A percentile compares a stretch with the other conserved stretches of the same genome.
These are phyloP conservation scores for Fistulina hepatica DNA, from an alignment of 1,284 basidiomycete species.

Conservation along the genomic window DNA sequence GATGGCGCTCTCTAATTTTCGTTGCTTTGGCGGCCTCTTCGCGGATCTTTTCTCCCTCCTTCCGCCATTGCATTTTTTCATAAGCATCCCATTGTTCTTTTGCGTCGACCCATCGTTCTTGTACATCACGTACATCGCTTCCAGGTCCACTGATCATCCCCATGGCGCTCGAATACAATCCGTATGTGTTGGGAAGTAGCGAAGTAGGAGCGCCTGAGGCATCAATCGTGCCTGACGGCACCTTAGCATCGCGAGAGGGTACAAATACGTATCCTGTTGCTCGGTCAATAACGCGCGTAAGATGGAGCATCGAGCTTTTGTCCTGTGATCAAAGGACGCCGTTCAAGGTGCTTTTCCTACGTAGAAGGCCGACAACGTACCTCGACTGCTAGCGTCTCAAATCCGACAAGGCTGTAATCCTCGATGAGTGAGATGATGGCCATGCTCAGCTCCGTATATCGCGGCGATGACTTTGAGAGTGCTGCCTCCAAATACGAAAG, in stretches of 20 bases:
- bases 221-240: constrained; percentile 42
- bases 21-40: constrained; percentile 19
- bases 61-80: constrained; percentile 61
- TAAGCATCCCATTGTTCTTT: constrained; percentile 68
- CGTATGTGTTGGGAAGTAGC: constrained; percentile 52
- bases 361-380: constrained; percentile 28
- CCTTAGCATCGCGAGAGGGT: constrained; percentile 40
- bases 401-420: constrained; percentile 90
- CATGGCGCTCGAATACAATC: constrained; percentile 56
- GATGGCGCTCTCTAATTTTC: constrained; percentile 16
- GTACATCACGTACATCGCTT: constrained; percentile 66
- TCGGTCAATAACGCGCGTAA: constrained; percentile 75
- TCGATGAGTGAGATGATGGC: constrained; percentile 88
- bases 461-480: constrained; percentile 54
- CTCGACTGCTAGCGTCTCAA: constrained; percentile 95
- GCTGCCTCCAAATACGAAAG: constrained; percentile 79
- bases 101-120: constrained; percentile 82
- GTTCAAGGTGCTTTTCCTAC: neutral
- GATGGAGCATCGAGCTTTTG: constrained; percentile 84
- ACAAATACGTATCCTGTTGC: constrained; percentile 84
- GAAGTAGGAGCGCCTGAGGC: constrained; percentile 29
- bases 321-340: constrained; percentile 40
- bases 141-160: constrained; percentile 43
- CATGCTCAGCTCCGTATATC: constrained; percentile 74
- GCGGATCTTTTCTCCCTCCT: constrained; percentile 39